Evolutionary conservation across 1,284 basidiomycete genomes (phyloP), one percentile per base, ranked within the genome.

Genomic region (Rhodotorula sp.): DNA sequence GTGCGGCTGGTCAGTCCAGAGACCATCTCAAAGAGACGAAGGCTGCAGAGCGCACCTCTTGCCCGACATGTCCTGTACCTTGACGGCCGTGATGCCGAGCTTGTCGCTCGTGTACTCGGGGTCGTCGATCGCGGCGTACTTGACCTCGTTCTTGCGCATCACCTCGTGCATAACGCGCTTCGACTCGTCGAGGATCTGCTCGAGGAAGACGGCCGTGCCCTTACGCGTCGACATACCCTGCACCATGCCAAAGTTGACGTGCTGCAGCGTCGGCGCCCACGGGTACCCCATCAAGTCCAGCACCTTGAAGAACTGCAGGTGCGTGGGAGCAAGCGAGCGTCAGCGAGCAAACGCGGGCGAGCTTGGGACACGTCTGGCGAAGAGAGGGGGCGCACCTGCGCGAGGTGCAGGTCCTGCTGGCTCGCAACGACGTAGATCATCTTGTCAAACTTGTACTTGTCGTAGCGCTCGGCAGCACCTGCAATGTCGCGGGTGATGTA

Each of bases 401-500:
- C 87, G 58, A 94, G 86, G 81, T 99, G 95, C 34, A 98, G 86
- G 76, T 96, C 91, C 83, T 99, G 97, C 81, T 97, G 94, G n/a
- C 90, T 59, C 4, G 73, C 75, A 41, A 77, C 73, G 64, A 76
- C 73, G 60, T 76, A 79, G 74, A 98, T 91, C 91, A 97, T 96
- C 85, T 97, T 97, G 87, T 99, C 94, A 78, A 97, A 97, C 71
- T 91, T 87, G 86, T 94, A 94, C 81, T 91, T 89, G 77, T 92
- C 89, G 84, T 90, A 94, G 76, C 96, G 91, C 84, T 98, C 91
- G 77, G 91, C 90, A 0, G 95, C 94, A 58, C 90, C 96, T 58
- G 90, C 96, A 74, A 99, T 93, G 83, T 99, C 96, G 73, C 96
- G 92, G n/a, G 95, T 97, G 74, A 99, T 89, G 84, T 99, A 99